Conservation (phyloP, 306 rosid genomes). For the Fagus sylvatica region DNA sequence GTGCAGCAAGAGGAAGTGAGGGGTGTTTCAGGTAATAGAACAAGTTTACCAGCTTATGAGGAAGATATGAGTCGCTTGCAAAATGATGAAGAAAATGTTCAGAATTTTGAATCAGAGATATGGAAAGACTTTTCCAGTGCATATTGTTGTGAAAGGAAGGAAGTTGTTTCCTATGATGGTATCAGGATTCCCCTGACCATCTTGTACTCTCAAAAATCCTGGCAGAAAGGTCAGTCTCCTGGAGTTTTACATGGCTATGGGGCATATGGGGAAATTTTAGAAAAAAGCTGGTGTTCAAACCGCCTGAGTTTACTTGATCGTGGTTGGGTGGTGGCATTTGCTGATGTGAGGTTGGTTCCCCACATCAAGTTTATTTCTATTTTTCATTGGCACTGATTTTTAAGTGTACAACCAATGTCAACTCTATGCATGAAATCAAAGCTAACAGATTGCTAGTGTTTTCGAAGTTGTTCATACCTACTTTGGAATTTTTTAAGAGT, state of each 20-base stretch:
- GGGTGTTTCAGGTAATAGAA: constrained; percentile 40
- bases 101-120: constrained; percentile 35
- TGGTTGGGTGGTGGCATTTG: constrained; percentile 94
- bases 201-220: constrained; percentile 61
- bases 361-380: not conserved
- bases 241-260: constrained; percentile 92
- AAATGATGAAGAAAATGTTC: constrained; percentile 30
- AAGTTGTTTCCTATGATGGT: constrained; percentile 73
- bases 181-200: constrained; percentile 71
- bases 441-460: not conserved
- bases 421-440: not conserved
- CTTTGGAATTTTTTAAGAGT: not conserved
- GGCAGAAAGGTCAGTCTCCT: constrained; percentile 65
- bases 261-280: constrained; percentile 85
- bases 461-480: not conserved
- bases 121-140: constrained; percentile 70
- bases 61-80: not conserved
- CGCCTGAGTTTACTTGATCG: constrained; percentile 89
- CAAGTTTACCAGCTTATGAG: constrained; percentile 27
- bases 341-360: constrained; percentile 76
- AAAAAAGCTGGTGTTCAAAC: constrained; percentile 78
- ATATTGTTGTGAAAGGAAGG: constrained; percentile 66
- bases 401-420: not conserved
- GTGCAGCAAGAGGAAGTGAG: constrained; percentile 85
- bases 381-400: constrained; percentile 2